Conservation (phyloP, 495 filamentous ascomycete species). For the Aspergillus affinis region DNA sequence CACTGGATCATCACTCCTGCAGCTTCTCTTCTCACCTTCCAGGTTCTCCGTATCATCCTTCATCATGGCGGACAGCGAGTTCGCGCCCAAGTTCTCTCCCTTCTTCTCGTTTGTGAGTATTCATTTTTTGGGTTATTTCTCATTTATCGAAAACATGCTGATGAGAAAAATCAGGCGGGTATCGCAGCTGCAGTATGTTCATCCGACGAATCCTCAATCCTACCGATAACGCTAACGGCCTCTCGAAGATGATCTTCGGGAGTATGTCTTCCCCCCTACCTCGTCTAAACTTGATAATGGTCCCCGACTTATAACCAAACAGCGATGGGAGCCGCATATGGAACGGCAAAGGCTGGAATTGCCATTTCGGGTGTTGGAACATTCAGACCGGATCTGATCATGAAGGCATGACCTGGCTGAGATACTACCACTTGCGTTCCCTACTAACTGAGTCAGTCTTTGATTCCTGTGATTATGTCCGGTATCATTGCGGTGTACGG, state of each 20-base stretch:
- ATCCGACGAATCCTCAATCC: constrained; percentile 20
- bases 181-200: constrained; percentile 89
- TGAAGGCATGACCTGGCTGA: constrained; percentile 67
- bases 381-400: constrained; percentile 91
- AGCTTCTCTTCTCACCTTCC: not conserved
- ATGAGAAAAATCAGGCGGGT: constrained; percentile 56
- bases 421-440: constrained; percentile 16
- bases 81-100: constrained; percentile 87
- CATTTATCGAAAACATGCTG: constrained; percentile 3
- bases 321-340: constrained; percentile 94
- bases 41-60: not conserved
- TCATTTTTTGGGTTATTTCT: constrained; percentile 37
- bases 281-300: constrained; percentile 11
- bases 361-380: constrained; percentile 93
- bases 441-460: constrained; percentile 55
- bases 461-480: constrained; percentile 98
- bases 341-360: constrained; percentile 95
- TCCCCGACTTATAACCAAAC: constrained; percentile 17
- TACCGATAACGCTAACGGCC: constrained; percentile 23
- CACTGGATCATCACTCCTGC: not conserved
- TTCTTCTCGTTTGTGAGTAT: constrained; percentile 93
- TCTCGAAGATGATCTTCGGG: constrained; percentile 76
- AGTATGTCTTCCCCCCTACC: constrained; percentile 55
- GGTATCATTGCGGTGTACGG: constrained; percentile 99
- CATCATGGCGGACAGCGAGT: constrained; percentile 67